Evolutionary conservation across 2,329 filamentous ascomycete genomes (phyloP), one percentile per base, ranked within the genome.

Genomic region (Zalaria obscura): DNA sequence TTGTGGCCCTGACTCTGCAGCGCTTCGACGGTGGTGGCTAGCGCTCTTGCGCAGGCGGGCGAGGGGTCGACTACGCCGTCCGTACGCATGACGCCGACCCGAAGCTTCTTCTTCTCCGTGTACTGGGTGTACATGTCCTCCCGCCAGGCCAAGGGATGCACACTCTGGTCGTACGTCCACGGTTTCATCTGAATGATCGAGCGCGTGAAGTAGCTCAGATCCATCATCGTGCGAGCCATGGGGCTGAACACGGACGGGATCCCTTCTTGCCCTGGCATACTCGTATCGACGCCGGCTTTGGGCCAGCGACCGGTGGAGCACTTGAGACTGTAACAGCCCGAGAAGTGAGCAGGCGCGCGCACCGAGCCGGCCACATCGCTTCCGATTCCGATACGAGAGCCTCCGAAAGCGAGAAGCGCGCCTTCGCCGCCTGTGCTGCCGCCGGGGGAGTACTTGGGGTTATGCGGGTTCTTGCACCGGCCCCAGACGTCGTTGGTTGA

Each of bases 231-330:
- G 40, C 87, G 74, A 3, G 88, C 76, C 89, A 96, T 95, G 4
- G 88, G 88, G 44, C 83, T 89, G 63, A 88, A 94, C 18, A 94
- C 86, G 48, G 81, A 84, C 1, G 85, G 78, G 28, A 95, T 78
- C 1, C 87, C 88, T 56, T 95, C 89, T 57, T 95, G 87, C 0
- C 89, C 89, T 0, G 83, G 78, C 86, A 94, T 94, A 52, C 82
- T 88, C 0, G 88, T 94, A 46, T 75, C 75, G 57, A 86, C 78
- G 6, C 86, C 86, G 35, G 76, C 72, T 60, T 93, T 93, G 1
- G 86, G 85, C 86, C 88, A 95, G 38, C 88, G 73, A 2, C 89
- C 88, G 1, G 84, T 93, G 3, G 83, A 88, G 63, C 88, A 94
- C 31, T 83, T 77, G 25, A 95, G 65, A 11, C 82, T 81, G 61